Evolutionary conservation across 305 asterid genomes (phyloP).

Genomic region (Caryopteris hybrid): DNA sequence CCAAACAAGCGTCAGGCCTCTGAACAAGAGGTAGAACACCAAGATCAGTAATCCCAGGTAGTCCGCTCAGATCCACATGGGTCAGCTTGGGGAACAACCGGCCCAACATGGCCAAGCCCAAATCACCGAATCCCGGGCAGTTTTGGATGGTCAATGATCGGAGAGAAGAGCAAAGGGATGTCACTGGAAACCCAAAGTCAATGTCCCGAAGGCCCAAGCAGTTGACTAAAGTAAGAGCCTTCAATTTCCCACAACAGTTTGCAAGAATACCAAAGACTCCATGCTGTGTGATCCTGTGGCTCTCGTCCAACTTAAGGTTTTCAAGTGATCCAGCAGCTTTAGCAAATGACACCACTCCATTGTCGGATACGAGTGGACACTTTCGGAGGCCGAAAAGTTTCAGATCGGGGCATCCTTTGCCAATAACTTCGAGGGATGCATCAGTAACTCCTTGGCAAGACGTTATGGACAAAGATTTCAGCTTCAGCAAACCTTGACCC

Average conservation of each 20-base stretch:
- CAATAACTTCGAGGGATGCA: constrained; percentile 55
- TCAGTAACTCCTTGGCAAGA: constrained; percentile 83
- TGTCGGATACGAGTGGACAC: constrained; percentile 63
- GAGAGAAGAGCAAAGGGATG: constrained; percentile 48
- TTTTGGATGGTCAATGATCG: constrained; percentile 53
- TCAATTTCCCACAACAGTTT: constrained; percentile 48
- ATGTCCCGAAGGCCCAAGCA: constrained; percentile 68
- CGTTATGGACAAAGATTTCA: constrained; percentile 52
- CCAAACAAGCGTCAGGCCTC: constrained; percentile 55
- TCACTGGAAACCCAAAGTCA: constrained; percentile 27
- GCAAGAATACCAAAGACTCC: constrained; percentile 70
- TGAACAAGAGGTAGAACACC: constrained; percentile 69
- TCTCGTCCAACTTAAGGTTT: constrained; percentile 62
- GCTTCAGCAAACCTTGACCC: constrained; percentile 68
- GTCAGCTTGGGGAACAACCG: constrained; percentile 57
- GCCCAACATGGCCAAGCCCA: constrained; percentile 48
- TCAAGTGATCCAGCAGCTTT: constrained; percentile 59
- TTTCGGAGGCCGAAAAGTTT: constrained; percentile 47
- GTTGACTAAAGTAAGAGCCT: constrained; percentile 52
- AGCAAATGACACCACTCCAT: constrained; percentile 57
- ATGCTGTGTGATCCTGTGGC: constrained; percentile 65
- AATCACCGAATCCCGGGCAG: constrained; percentile 75
- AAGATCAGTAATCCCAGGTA: constrained; percentile 47
- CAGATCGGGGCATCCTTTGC: constrained; percentile 66
- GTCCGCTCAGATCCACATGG: constrained; percentile 50